Evolutionary conservation across 495 filamentous ascomycete genomes (phyloP), one percentile per base, ranked within the genome.

Genomic region (Podospora conica): DNA sequence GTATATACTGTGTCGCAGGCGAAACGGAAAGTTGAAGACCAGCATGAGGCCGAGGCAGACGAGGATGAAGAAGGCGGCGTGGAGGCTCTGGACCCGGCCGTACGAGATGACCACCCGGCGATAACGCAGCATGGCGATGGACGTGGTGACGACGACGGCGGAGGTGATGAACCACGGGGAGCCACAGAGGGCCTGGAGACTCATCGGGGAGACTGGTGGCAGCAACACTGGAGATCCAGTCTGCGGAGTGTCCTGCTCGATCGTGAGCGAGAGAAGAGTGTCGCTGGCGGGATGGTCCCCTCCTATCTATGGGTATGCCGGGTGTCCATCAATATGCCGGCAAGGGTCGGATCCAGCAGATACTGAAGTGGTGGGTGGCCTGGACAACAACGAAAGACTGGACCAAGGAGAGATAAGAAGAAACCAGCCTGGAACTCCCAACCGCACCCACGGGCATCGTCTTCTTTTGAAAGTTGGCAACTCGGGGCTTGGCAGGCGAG

Each of bases 11-110:
- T 31, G 66, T 15, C 58, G 69, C 8, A 48, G 68, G 53, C 18
- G 25, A 62, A 65, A 24, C 48, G 66, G 64, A 31, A 71, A 48
- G n/a, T 58, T 66, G 12, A 67, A 61, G 9, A 74, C 15, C 11
- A 71, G 33, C 15, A 63, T 31, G 18, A 31, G 24, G 0, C 40
- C 40, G 20, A 63, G 22, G 55, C 55, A 57, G 6, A 63, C n/a
- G 61, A 63, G 23, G n/a, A 55, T 0, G 61, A 63, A 18, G 15
- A 23, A 48, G 24, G 40, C 40, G 33, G 20, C 20, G 31, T 20
- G 60, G 40, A 53, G 21, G 25, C n/a, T 59, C 18, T 59, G 27
- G 58, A 10, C 58, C n/a, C 40, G 15, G 40, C 40, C 40, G 18
- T 48, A 48, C 15, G 40, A 48, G 18, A 48, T 48, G 40, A 48